Conservation (phyloP, 139 green algal species). For the Chlamydomonas sphaeroides region DNA sequence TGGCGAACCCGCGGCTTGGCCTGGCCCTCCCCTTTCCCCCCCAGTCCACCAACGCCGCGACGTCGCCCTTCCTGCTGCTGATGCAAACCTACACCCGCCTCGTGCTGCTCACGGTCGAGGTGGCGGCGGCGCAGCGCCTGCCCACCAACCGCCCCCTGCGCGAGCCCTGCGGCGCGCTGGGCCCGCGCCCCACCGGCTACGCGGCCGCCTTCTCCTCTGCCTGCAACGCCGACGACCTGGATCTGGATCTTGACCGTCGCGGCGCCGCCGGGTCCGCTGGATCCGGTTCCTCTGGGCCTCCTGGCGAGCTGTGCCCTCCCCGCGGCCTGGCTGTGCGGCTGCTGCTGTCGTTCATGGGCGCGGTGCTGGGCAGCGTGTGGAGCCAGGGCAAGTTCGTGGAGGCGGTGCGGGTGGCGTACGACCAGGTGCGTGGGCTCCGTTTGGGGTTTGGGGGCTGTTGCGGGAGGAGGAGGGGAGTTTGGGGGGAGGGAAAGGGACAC, state of each 20-base stretch:
- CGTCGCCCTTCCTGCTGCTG: conserved; percentile 33
- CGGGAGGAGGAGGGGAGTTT: no score
- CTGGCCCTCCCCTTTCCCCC: not conserved
- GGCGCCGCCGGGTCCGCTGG: no score
- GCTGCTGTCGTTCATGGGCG: conserved; percentile 76
- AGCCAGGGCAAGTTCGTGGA: conserved; percentile 63
- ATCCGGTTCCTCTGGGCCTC: not conserved
- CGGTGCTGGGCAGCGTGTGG: conserved; percentile 53
- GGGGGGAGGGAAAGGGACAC: no score
- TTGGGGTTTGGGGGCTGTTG: no score
- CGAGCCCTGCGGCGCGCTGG: no score
- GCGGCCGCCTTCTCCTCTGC: conserved; percentile 20
- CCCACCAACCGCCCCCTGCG: conserved; percentile 34
- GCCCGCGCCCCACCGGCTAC: conserved; percentile 42
- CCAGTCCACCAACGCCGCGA: conserved; percentile 7
- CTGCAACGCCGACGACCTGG: not conserved
- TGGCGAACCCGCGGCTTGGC: no score
- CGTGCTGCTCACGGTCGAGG: conserved; percentile 71
- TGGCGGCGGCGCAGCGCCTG: conserved; percentile 50
- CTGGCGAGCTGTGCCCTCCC: not conserved
- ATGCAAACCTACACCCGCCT: conserved; percentile 84
- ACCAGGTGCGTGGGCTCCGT: no score
- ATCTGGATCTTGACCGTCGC: no score
- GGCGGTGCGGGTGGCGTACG: conserved; percentile 30
- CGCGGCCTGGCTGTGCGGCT: conserved; percentile 62